Evolutionary conservation across 768 basidiomycete genomes (phyloP).

Genomic region (Rhodotorula graminis): DNA sequence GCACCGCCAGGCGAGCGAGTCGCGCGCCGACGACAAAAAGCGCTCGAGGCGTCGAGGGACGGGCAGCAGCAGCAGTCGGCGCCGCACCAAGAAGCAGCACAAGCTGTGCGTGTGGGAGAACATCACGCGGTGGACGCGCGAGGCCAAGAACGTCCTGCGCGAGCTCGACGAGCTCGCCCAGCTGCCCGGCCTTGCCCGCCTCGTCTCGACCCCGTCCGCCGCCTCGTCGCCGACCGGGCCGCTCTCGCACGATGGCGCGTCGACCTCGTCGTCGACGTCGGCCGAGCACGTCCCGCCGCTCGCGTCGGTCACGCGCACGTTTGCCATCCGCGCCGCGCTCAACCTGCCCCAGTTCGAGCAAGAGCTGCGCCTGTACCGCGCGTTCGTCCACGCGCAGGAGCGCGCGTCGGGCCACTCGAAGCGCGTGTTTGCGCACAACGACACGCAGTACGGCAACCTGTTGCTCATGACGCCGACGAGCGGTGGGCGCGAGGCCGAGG

Average conservation of each 20-base stretch:
- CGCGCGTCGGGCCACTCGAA: conserved; percentile 54
- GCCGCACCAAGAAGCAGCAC: conserved; percentile 49
- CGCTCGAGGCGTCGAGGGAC: conserved; percentile 12
- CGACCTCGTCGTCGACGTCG: not conserved
- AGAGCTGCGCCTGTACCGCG: conserved; percentile 44
- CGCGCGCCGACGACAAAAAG: conserved; percentile 31
- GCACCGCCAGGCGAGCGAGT: conserved; percentile 22
- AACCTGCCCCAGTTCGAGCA: conserved; percentile 40
- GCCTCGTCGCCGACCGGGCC: not conserved
- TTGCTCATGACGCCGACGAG: conserved; percentile 55
- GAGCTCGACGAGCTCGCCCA: conserved; percentile 48
- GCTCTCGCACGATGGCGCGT: not conserved
- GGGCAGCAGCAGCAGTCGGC: conserved; percentile 21
- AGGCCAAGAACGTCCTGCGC: conserved; percentile 67
- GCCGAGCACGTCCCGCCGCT: conserved; percentile 26
- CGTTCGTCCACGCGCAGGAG: conserved; percentile 59
- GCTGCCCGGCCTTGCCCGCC: conserved; percentile 20
- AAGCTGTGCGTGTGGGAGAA: conserved; percentile 60
- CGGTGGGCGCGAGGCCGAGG: conserved; percentile 13
- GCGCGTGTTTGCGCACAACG: conserved; percentile 74
- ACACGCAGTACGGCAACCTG: conserved; percentile 91
- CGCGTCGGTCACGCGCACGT: conserved; percentile 19
- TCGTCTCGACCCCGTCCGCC: conserved; percentile 9
- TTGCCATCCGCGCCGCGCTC: conserved; percentile 29
- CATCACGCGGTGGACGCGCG: conserved; percentile 64